These are phyloP conservation scores for Pythium diclinum DNA, from an alignment of 352 stramenopile species.

Conservation along the genomic window DNA sequence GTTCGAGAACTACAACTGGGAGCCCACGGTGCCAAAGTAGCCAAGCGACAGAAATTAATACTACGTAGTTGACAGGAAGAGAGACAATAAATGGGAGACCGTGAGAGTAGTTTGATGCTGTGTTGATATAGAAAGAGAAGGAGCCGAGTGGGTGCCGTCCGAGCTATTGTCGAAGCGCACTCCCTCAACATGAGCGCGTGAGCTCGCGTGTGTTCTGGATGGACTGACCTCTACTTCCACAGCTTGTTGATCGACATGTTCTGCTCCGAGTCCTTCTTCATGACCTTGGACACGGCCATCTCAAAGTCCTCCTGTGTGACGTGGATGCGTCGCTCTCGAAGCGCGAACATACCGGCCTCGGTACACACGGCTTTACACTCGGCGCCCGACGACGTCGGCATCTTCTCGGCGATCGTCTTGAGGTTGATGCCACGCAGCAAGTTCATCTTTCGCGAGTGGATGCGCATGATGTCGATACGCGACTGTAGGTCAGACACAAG, in stretches of 20 bases:
- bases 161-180: too few relatives aligned
- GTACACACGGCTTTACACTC: constrained; percentile 99
- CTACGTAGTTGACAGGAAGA: neutral
- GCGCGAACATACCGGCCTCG: constrained; percentile 99
- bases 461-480: constrained; percentile 94
- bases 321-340: constrained; percentile 98
- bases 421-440: constrained; percentile 98
- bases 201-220: neutral
- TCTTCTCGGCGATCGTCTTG: constrained; percentile 97
- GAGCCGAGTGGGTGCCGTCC: neutral
- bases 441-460: constrained; percentile 98
- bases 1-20: constrained; percentile 87
- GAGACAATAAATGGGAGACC: neutral
- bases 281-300: constrained; percentile 99
- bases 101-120: constrained; percentile 1
- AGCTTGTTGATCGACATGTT: constrained; percentile 98
- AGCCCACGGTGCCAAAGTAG: constrained; percentile 30
- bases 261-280: constrained; percentile 99
- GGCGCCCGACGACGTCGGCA: constrained; percentile 95
- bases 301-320: constrained; percentile 99
- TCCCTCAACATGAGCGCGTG: too few relatives aligned
- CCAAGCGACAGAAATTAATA: too few relatives aligned
- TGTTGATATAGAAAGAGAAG: constrained; percentile 20
- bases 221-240: constrained; percentile 93
- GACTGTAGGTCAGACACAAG: constrained; percentile 47